These are phyloP conservation scores for Candida vartiovaarae DNA, from an alignment of 805 yeast species.

Conservation along the genomic window DNA sequence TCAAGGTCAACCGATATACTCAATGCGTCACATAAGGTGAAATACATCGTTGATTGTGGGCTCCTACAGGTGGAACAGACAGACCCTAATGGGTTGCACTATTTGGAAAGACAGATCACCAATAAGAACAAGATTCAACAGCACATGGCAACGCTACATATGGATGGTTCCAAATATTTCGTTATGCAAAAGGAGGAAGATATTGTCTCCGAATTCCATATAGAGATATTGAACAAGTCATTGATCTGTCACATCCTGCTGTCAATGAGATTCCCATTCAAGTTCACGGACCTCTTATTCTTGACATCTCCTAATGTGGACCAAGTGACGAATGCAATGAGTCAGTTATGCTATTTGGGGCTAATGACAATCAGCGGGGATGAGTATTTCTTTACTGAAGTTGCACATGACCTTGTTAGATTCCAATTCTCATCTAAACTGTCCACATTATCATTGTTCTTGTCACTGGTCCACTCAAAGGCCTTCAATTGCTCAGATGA, in stretches of 20 bases:
- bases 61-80: neutral
- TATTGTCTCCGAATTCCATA: neutral
- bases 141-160: conserved; percentile 1
- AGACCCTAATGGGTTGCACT: conserved; percentile 6
- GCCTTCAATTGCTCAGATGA: neutral
- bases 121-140: conserved; percentile 2
- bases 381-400: conserved; percentile 2
- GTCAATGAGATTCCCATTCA: neutral
- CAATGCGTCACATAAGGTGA: conserved; percentile 4
- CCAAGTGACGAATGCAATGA: neutral
- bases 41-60: conserved; percentile 11
- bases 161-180: conserved; percentile 8
- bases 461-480: conserved; percentile 1
- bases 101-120: neutral
- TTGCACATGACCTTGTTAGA: neutral
- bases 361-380: conserved; percentile 2
- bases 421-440: conserved; percentile 1
- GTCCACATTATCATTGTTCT: conserved; percentile 1
- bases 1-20: neutral
- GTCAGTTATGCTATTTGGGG: conserved; percentile 6
- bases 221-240: neutral
- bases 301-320: conserved; percentile 5
- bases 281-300: conserved; percentile 1
- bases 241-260: conserved; percentile 3
- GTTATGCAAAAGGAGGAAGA: conserved; percentile 1